Conservation (phyloP, 352 stramenopile species). For the Phytophthora meadii region DNA sequence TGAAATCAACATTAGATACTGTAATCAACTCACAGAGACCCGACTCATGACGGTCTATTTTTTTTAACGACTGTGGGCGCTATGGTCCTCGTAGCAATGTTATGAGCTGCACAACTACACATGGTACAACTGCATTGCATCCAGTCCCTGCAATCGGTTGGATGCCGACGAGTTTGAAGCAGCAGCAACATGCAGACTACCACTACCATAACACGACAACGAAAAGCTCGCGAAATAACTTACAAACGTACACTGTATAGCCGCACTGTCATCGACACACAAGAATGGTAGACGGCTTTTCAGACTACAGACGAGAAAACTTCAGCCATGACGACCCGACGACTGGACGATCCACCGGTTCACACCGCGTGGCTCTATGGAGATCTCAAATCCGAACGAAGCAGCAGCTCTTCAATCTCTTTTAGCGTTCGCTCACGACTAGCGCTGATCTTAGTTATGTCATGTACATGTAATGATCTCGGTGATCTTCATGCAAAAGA, state of each 20-base stretch:
- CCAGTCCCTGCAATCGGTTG: too few relatives aligned
- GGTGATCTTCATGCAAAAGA: conserved; percentile 18
- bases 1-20: conserved; percentile 26
- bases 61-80: not conserved
- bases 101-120: too few relatives aligned
- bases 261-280: not conserved
- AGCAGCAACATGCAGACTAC: too few relatives aligned
- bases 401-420: conserved; percentile 13
- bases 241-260: too few relatives aligned
- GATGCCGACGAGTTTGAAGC: too few relatives aligned
- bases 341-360: conserved; percentile 19
- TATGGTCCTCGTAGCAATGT: too few relatives aligned
- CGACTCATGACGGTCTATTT: conserved; percentile 12
- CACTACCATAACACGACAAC: too few relatives aligned
- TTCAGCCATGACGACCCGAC: conserved; percentile 12
- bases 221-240: too few relatives aligned
- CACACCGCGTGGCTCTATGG: not conserved
- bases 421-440: conserved; percentile 2
- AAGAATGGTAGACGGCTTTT: not conserved
- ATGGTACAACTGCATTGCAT: too few relatives aligned
- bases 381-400: not conserved
- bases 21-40: conserved; percentile 15
- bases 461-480: not conserved
- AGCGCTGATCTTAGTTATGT: not conserved
- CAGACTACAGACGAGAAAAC: not conserved